A percentile compares a stretch with the other conserved stretches of the same genome.
phyloP scores from a whole-genome alignment of 108 stramenopile species.

The Fistulifera solaris region DNA sequence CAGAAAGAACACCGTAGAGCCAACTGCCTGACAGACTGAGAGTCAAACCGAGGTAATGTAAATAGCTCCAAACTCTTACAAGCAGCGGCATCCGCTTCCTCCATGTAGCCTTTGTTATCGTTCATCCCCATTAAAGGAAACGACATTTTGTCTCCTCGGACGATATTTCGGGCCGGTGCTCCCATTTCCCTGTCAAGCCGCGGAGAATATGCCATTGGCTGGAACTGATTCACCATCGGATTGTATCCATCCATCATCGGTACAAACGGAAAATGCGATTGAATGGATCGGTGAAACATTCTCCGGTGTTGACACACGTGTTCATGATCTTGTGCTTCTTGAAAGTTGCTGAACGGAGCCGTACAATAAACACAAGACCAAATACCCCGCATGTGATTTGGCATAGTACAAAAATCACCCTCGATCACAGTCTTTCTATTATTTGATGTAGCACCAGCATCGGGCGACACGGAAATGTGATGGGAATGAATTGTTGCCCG shows the following conservation, averaged over 20 bases:
- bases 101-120: not conserved
- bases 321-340: constrained; percentile 46
- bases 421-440: no score
- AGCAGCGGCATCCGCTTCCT: constrained; percentile 1
- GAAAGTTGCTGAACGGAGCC: constrained; percentile 19
- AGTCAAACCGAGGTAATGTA: constrained; percentile 3
- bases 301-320: not conserved
- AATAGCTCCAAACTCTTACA: constrained; percentile 1
- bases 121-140: constrained; percentile 1
- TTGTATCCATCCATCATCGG: no score
- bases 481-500: no score
- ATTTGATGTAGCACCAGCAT: no score
- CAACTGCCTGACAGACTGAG: not conserved
- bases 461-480: no score
- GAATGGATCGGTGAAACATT: no score
- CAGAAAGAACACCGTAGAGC: no score
- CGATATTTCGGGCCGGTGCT: no score
- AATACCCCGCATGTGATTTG: constrained; percentile 36
- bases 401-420: constrained; percentile 17
- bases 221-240: no score
- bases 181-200: no score
- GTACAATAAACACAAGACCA: constrained; percentile 40
- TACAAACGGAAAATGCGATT: no score
- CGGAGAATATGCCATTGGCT: no score
- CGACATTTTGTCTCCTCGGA: not conserved